Base-by-base conservation (phyloP, 2,329 filamentous ascomycete genomes). In the Neoarthrinium moseri region DNA sequence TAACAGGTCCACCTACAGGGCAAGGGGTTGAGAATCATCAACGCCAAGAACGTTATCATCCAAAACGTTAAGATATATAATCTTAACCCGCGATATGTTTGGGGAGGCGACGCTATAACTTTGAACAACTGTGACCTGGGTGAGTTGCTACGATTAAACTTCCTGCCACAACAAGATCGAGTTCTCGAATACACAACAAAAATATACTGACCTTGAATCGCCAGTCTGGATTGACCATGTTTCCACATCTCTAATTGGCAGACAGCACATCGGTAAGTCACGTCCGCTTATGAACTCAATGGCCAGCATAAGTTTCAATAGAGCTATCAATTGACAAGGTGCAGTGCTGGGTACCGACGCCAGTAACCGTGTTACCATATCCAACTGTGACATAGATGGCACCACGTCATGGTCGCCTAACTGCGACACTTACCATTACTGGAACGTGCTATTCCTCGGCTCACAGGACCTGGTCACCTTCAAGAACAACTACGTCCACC, bases 231-330 rank as follows among this genome's bases (percentile, higher is more conserved):
- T 77, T 49, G 75, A 78, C 61, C 74, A 77, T 52, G 71, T 75
- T 50, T 77, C 77, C 64, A 78, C 76, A 40, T 78, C 77, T 42
- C 71, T 76, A 35, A 77, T 82, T 52, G 78, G 77, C 43, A 78
- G 80, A 35, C 80, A 83, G 62, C 75, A 81, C 67, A 75, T 82
- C 40, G 80, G n/a, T n/a, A n/a, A n/a, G n/a, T n/a, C n/a, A n/a
- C n/a, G n/a, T n/a, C n/a, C n/a, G n/a, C n/a, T n/a, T n/a, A n/a
- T n/a, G n/a, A n/a, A n/a, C n/a, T n/a, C n/a, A n/a, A n/a, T n/a
- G n/a, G n/a, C n/a, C n/a, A n/a, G n/a, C n/a, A n/a, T n/a, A n/a
- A n/a, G n/a, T n/a, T n/a, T n/a, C n/a, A n/a, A n/a, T n/a, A n/a
- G n/a, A n/a, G n/a, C n/a, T n/a, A n/a, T n/a, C n/a, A n/a, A n/a